Evolutionary conservation across 352 stramenopile genomes (phyloP).

Genomic region (Pythium brachiatum): DNA sequence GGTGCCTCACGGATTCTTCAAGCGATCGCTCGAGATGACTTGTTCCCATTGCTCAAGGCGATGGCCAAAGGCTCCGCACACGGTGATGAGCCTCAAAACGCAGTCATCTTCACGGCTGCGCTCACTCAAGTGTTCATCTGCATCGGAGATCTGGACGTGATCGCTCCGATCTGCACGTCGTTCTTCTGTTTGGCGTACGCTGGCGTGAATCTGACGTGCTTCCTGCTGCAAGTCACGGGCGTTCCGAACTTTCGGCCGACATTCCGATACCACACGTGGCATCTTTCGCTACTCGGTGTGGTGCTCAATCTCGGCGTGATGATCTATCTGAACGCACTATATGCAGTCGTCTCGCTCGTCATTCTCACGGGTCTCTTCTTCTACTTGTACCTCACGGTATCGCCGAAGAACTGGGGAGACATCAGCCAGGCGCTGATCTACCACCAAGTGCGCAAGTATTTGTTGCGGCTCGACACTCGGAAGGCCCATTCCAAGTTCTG

Average conservation of each 20-base stretch:
- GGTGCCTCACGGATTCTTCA: slow-evolving; percentile 70
- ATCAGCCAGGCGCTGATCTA: slow-evolving; percentile 87
- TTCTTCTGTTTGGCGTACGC: slow-evolving; percentile 84
- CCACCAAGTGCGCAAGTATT: slow-evolving; percentile 78
- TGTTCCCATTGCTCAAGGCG: slow-evolving; percentile 46
- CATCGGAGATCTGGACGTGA: slow-evolving; percentile 68
- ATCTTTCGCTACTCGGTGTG: slow-evolving; percentile 54
- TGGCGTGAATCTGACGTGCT: slow-evolving; percentile 70
- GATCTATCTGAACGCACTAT: slow-evolving; percentile 69
- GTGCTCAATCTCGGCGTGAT: slow-evolving; percentile 68
- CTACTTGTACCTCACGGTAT: slow-evolving; percentile 59
- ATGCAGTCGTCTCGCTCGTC: slow-evolving; percentile 53
- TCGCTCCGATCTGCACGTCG: slow-evolving; percentile 77
- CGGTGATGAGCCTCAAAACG: slow-evolving; percentile 68
- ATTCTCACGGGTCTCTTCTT: slow-evolving; percentile 57
- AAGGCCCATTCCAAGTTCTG: slow-evolving; percentile 80
- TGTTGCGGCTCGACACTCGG: slow-evolving; percentile 63
- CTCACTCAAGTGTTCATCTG: slow-evolving; percentile 70
- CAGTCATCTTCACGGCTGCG: slow-evolving; percentile 61
- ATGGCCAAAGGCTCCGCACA: slow-evolving; percentile 51
- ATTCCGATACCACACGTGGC: slow-evolving; percentile 70
- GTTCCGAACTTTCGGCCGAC: slow-evolving; percentile 79
- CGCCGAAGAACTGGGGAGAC: slow-evolving; percentile 63
- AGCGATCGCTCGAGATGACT: slow-evolving; percentile 68
- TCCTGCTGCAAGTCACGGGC: slow-evolving; percentile 69